Conservation (phyloP, 768 basidiomycete genomes). For the Fibroporia radiculosa region DNA sequence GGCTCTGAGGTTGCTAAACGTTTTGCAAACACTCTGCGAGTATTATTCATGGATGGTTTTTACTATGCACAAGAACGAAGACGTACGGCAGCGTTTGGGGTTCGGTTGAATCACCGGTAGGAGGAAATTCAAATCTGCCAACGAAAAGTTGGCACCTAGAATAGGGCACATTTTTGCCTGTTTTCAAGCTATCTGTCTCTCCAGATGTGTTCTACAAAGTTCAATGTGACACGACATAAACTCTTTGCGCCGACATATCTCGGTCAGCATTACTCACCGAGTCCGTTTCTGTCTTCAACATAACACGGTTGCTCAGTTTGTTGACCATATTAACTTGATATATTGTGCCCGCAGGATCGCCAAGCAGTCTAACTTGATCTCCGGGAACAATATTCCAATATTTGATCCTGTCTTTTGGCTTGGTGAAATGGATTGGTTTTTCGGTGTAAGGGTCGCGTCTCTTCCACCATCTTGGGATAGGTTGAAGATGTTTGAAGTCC, state of each 20-base stretch:
- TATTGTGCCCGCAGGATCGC: slow-evolving; percentile 50
- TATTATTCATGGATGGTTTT: too few species aligned
- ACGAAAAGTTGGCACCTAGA: slow-evolving; percentile 75
- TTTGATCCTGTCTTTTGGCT: slow-evolving; percentile 65
- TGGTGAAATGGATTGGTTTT: slow-evolving; percentile 41
- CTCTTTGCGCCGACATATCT: slow-evolving; percentile 11
- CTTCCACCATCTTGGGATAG: slow-evolving; percentile 48
- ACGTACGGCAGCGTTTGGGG: slow-evolving; percentile 23
- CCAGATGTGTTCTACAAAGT: background rate
- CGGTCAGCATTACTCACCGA: slow-evolving; percentile 16
- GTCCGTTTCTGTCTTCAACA: slow-evolving; percentile 39
- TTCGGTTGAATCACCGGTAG: slow-evolving; percentile 21
- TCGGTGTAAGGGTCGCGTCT: slow-evolving; percentile 38
- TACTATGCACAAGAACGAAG: background rate
- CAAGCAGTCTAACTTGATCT: slow-evolving; percentile 65
- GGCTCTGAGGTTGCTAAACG: slow-evolving; percentile 58
- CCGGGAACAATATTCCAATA: slow-evolving; percentile 87
- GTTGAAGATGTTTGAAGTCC: slow-evolving; percentile 57
- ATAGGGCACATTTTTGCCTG: slow-evolving; percentile 48
- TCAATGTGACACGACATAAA: slow-evolving; percentile 18
- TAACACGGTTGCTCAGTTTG: slow-evolving; percentile 58
- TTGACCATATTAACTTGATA: slow-evolving; percentile 72
- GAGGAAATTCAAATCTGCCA: slow-evolving; percentile 55
- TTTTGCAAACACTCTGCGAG: slow-evolving; percentile 69
- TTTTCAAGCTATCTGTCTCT: background rate